Base-by-base conservation (phyloP, 306 rosid genomes). In the Psophocarpus tetragonolobus region DNA sequence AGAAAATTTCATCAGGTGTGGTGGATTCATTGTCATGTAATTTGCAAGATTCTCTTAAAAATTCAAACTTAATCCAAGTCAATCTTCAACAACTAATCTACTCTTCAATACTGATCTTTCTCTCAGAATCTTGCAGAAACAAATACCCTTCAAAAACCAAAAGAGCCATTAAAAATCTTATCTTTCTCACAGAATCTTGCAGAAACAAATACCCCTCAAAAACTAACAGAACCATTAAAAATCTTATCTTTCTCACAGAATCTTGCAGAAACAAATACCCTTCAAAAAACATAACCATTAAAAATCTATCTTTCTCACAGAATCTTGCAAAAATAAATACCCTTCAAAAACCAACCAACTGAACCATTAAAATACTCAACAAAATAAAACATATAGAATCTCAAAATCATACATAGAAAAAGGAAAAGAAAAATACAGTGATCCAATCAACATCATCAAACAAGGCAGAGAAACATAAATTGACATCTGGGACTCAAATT, bases 1-100 rank as follows among this genome's bases (percentile, higher is more conserved):
- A 45, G 54, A 29, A 68, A 57, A 80, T 3, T 44, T 57, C 80
- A 78, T 42, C 66, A 73, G 56, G 56, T 73, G 79, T 24, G 84
- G 88, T 23, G 83, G 88, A 91, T 89, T 89, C 94, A 82, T 88
- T 41, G 62, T 70, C 77, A 83, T 81, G 61, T 39, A 83, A 42
- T 30, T 71, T 10, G 61, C 56, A 61, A 79, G 32, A 23, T 26
- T 24, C 39, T 58, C 58, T 3, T 26, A 27, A 57, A n/a, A 71
- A 27, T 12, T 61, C 44, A 14, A 80, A 30, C 64, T 58, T 50
- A 1, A 36, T 45, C 47, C 64, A 32, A 42, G 71, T 33, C 50
- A 53, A 20, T n/a, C 70, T 68, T 38, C 27, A 44, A 26, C 26
- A 76, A 35, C 74, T 54, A 54, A 33, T 70, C 56, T 60, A 12